Base-by-base conservation (phyloP, 306 rosid species). In the Astragalus membranaceus region DNA sequence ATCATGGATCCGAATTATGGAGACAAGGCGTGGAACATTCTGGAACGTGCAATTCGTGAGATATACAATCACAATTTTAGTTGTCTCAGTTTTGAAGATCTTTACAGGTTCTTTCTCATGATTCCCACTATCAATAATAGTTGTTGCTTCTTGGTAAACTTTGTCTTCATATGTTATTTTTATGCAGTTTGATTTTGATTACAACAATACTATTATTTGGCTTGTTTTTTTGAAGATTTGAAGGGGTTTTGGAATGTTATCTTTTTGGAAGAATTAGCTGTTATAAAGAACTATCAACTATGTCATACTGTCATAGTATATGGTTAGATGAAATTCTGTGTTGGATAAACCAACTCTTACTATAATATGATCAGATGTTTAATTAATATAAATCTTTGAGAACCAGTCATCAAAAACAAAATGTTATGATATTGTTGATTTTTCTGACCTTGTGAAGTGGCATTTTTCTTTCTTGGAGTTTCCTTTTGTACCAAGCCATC, bases 1-100 rank as follows among this genome's bases (percentile, higher is more conserved):
- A 87, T 83, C 56, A 90, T 85, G 73, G 95, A 91, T 91, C 95
- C 95, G 39, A 85, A 80, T 49, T 88, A 91, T 69, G 89, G 88
- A 5, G 97, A 91, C 35, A 88, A 88, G 85, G 87, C 91, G 1
- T 91, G 97, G 93, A 85, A 68, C 75, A 35, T 88, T 77, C 75
- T 91, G 60, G 97, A 91, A 63, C 91, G 84, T 53, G 97, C 93
- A 72, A 88, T 88, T 71, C 82, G 77, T 36, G 91, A 88, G 83
- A 91, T 91, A 71, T 88, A 82, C 76, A 85, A 87, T 56, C 91
- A 88, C 51, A 86, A 91, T 66, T 92, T 90, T 16, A 82, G 92
- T 69, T 82, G 87, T 20, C 91, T 91, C 42, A 88, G 92, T 70
- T 91, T 85, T 15, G 91, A 88, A 75, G 91, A 91, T 85, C 97